Percentiles rank a stretch among this genome's conserved stretches.
These are phyloP conservation scores for Skeletonema menzelii DNA, from an alignment of 108 stramenopile species.

Conservation along the genomic window DNA sequence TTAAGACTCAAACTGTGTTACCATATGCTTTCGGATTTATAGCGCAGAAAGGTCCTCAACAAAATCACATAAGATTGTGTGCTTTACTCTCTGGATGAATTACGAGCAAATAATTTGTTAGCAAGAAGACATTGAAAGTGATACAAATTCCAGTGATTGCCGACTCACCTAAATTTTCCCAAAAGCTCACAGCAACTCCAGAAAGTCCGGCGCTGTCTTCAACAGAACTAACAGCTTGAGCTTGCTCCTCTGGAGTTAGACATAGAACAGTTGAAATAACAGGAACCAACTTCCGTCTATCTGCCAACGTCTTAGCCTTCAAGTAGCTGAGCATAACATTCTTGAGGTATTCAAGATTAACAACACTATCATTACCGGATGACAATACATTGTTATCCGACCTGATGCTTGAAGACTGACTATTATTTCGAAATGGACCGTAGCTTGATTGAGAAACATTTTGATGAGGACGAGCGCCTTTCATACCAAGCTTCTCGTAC, in stretches of 20 bases:
- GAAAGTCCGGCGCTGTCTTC: slow-evolving; percentile 55
- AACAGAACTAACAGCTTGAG: slow-evolving; percentile 53
- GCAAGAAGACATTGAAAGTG: neutral
- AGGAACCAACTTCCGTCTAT: slow-evolving; percentile 75
- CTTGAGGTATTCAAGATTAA: slow-evolving; percentile 86
- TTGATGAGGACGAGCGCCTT: slow-evolving; percentile 22
- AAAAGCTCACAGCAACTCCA: slow-evolving; percentile 54
- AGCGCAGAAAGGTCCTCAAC: too few species aligned
- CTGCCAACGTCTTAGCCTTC: slow-evolving; percentile 66
- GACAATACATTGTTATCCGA: neutral
- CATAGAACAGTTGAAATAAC: slow-evolving; percentile 84
- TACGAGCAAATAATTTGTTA: neutral
- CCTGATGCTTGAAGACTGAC: slow-evolving; percentile 7
- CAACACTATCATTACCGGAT: slow-evolving; percentile 45
- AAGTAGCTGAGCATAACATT: slow-evolving; percentile 85
- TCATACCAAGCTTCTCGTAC: slow-evolving; percentile 62
- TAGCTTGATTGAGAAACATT: slow-evolving; percentile 11
- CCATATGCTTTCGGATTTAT: neutral
- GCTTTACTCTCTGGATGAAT: slow-evolving; percentile 24
- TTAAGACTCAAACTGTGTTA: neutral
- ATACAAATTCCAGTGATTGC: neutral
- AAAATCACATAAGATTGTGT: slow-evolving; percentile 29
- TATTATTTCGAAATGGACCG: slow-evolving; percentile 20
- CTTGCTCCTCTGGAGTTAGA: slow-evolving; percentile 77
- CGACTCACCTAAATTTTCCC: slow-evolving; percentile 46